Evolutionary conservation across 768 basidiomycete genomes (phyloP), one percentile per base, ranked within the genome.

Genomic region (Lentinula edodes): DNA sequence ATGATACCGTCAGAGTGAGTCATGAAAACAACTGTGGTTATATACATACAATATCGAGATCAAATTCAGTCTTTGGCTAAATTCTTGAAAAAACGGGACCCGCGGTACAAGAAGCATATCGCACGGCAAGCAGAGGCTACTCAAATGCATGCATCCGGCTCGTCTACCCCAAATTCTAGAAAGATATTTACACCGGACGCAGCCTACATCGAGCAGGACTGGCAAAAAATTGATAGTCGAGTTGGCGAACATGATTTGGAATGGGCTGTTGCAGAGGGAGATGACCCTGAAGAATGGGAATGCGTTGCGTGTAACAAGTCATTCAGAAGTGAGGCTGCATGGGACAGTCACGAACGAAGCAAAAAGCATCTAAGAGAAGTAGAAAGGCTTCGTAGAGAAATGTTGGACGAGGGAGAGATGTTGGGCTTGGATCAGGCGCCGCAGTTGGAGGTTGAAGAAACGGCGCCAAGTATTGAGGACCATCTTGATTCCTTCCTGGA

Each of bases 301-400:
- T 99, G 97, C 68, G 88, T 98, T n/a, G 95, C 88, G 7, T 99
- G 97, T 68, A 80, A 83, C 34, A 98, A 97, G 76, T 80, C 82
- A 0, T 98, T 98, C 70, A 78, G 88, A 68, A 94, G 89, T 65
- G 95, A 98, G 67, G 91, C 93, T 0, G 92, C 94, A 5, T 99
- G 95, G 95, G 80, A 88, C 66, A 98, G 94, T 71, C 97, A 98
- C 65, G 97, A 98, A 72, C 80, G 95, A 65, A 97, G 95, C 72
- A 90, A 90, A 74, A 97, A 94, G 73, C 97, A 99, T 68, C 70
- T 91, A 70, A 92, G 89, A 72, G 91, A 94, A 64, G 85, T 98
- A 12, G 91, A 92, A 68, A 79, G 77, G 65, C 69, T 99, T 62
- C 85, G 83, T 71, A 78, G 79, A 66, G 83, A 91, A 67, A 97